phyloP scores from a whole-genome alignment of 768 basidiomycete species.

The Gloeopeniophorella convolvens region DNA sequence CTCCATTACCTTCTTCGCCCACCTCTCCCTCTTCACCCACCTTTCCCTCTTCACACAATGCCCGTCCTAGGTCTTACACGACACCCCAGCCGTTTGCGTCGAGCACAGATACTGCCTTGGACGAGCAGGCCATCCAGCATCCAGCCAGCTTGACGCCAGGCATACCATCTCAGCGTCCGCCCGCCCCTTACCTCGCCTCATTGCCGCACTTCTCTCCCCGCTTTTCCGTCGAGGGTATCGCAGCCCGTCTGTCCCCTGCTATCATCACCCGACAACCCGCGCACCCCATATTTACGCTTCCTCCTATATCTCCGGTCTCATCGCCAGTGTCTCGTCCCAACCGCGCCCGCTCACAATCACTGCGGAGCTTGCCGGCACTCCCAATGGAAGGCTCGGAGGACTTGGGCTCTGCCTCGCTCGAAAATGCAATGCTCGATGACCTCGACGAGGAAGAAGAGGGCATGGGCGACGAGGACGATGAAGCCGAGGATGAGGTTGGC shows the following conservation, averaged over 20 bases:
- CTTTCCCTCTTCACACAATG: background rate
- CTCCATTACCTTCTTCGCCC: background rate
- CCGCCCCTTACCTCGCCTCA: background rate
- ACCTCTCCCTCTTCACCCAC: background rate
- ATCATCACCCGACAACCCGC: constrained; percentile 20
- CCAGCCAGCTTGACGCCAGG: constrained; percentile 11
- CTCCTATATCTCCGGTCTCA: constrained; percentile 11
- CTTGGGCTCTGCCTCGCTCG: constrained; percentile 30
- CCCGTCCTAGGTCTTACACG: background rate
- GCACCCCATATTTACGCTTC: constrained; percentile 19
- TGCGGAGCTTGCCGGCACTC: constrained; percentile 19
- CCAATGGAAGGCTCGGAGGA: constrained; percentile 31
- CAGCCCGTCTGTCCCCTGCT: constrained; percentile 20
- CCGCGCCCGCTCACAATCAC: constrained; percentile 13
- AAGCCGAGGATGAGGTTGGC: constrained; percentile 4
- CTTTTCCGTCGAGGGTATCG: constrained; percentile 16
- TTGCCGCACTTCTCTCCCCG: background rate
- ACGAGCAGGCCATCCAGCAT: background rate
- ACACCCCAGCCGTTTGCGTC: background rate
- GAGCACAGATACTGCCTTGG: too few species aligned
- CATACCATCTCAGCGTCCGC: background rate
- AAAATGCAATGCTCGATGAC: constrained; percentile 32
- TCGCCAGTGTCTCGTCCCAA: background rate
- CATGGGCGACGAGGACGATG: constrained; percentile 11
- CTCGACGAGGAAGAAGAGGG: constrained; percentile 32